Evolutionary conservation across 2,329 filamentous ascomycete genomes (phyloP), one percentile per base, ranked within the genome.

Genomic region (Chaetoscypha palmicola): DNA sequence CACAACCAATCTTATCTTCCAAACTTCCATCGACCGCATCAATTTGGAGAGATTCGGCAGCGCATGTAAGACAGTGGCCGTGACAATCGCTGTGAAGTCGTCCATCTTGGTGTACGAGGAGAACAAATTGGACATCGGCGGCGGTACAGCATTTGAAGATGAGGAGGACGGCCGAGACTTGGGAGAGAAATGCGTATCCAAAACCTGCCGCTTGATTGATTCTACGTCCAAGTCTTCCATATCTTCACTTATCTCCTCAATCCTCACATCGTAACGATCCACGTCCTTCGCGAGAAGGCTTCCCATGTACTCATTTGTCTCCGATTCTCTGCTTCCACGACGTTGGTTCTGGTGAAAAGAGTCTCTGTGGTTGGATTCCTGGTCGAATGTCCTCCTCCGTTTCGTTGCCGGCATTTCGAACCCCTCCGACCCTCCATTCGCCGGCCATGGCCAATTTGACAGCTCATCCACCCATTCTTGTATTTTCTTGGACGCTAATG

Each of bases 1-100:
- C 4, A 96, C 81, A 1, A 76, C 67, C 11, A 97, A 67, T 16
- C 92, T 82, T 31, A 85, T 73, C 20, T 74, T 80, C 92, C 92
- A 98, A 2, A 74, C 74, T 44, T 80, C 77, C 38, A 97, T 69
- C n/a, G 94, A 66, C 7, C 76, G 74, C 43, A 79, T 80, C 17
- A 98, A 66, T 43, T 76, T 81, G 8, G 87, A 83, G 32, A 96
- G 68, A 47, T 85, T 82, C 1, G 92, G 92, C 16, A 98, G 72
- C 3, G 88, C 80, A 59, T 92, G 86, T n/a, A 98, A 68, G 14
- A 95, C 85, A 24, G 91, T 94, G 21, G 90, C 86, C 1, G 92
- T 96, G 45, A 97, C 77, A 36, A 97, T 75, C 19, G 91, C 87
- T 7, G 88, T 90, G 57, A 95, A 79, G 63, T 97, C 92, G 56